phyloP scores from a whole-genome alignment of 352 stramenopile species.

The Phytophthora sp. region DNA sequence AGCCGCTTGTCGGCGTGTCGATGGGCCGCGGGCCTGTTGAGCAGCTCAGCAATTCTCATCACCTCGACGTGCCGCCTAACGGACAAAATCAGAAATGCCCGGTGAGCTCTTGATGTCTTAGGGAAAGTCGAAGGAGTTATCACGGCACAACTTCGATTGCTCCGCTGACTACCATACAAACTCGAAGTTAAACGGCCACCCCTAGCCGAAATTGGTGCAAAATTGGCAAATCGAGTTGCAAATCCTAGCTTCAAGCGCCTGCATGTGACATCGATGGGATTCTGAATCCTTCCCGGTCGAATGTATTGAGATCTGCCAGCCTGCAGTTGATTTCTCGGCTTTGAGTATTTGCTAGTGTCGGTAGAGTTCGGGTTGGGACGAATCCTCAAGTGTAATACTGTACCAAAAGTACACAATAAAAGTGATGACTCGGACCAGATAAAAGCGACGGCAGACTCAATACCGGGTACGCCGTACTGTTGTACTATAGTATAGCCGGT shows the following conservation, averaged over 20 bases:
- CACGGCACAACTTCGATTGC: constrained; percentile 16
- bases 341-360: constrained; percentile 11
- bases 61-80: constrained; percentile 1
- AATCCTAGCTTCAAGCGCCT: constrained; percentile 20
- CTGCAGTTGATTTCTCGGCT: constrained; percentile 10
- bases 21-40: constrained; percentile 24
- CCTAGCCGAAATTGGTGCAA: neutral
- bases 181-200: constrained; percentile 2
- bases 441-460: too few species aligned
- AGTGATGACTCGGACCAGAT: constrained; percentile 31
- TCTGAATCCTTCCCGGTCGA: constrained; percentile 24
- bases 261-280: constrained; percentile 9
- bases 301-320: constrained; percentile 8
- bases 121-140: too few species aligned
- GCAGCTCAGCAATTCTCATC: constrained; percentile 50
- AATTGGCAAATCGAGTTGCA: neutral
- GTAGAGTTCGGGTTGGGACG: neutral
- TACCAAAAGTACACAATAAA: constrained; percentile 10
- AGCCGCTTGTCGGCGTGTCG: constrained; percentile 34
- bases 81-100: constrained; percentile 33
- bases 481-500: too few species aligned
- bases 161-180: constrained; percentile 32
- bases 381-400: neutral
- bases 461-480: too few species aligned
- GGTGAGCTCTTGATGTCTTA: constrained; percentile 46